Conservation (phyloP, 1,139 yeast genomes). For the Geotrichum aggregatum region DNA sequence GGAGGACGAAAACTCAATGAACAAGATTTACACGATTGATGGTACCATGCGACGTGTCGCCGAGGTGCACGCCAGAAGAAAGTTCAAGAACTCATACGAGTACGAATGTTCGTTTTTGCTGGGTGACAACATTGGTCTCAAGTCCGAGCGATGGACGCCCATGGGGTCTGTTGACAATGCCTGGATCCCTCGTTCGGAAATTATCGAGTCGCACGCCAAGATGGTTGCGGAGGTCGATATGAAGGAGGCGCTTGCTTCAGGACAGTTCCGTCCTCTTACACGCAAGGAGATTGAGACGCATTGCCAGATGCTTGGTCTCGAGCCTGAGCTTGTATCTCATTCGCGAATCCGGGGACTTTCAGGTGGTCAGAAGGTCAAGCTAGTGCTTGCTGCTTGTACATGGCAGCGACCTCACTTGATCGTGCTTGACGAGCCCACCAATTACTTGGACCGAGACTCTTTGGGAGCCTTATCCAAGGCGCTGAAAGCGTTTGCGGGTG, state of each 20-base stretch:
- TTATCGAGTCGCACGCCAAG: slow-evolving; percentile 97
- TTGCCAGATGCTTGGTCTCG: slow-evolving; percentile 98
- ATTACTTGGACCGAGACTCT: slow-evolving; percentile 98
- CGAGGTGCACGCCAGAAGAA: slow-evolving; percentile 95
- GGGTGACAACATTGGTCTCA: slow-evolving; percentile 98
- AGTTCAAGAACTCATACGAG: slow-evolving; percentile 99
- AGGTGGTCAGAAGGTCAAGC: slow-evolving; percentile 99
- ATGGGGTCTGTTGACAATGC: slow-evolving; percentile 99
- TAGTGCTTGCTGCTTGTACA: slow-evolving; percentile 99
- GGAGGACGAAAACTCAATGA: slow-evolving; percentile 95
- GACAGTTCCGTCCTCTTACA: slow-evolving; percentile 99
- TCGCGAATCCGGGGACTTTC: slow-evolving; percentile 99
- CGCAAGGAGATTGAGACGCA: slow-evolving; percentile 99
- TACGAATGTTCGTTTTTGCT: slow-evolving; percentile 95
- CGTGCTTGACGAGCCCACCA: slow-evolving; percentile 93
- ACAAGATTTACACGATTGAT: slow-evolving; percentile 98
- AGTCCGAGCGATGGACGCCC: slow-evolving; percentile 98
- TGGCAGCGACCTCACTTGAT: slow-evolving; percentile 99
- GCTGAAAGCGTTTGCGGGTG: slow-evolving; percentile 97
- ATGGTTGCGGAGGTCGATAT: slow-evolving; percentile 99
- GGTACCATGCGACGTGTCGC: slow-evolving; percentile 97
- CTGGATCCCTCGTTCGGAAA: slow-evolving; percentile 99
- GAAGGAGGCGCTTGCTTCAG: slow-evolving; percentile 99
- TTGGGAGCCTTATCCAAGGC: slow-evolving; percentile 99
- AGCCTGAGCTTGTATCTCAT: slow-evolving; percentile 98